Evolutionary conservation across 495 filamentous ascomycete genomes (phyloP).

Genomic region (Ascobolus immersus): DNA sequence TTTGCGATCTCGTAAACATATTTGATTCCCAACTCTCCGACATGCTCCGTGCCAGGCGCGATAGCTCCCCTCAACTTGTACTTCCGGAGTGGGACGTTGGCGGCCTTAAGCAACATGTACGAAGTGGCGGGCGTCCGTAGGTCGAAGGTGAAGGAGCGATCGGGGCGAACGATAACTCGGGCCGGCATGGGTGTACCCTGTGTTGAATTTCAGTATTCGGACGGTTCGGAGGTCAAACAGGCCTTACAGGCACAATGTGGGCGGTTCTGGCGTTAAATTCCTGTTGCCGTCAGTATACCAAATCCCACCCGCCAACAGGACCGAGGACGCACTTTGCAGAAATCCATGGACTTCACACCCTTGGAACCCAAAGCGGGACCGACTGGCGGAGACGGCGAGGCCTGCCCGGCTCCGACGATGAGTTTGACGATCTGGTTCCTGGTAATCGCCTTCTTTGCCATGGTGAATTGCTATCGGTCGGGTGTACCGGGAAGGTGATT

Average conservation of each 20-base stretch:
- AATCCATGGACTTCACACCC: conserved; percentile 98
- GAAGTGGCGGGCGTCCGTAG: conserved; percentile 79
- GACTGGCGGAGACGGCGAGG: conserved; percentile 85
- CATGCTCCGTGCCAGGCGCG: conserved; percentile 48
- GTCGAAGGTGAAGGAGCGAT: conserved; percentile 82
- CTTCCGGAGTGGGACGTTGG: conserved; percentile 46
- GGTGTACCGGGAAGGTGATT: too few species aligned
- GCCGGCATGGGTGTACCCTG: conserved; percentile 67
- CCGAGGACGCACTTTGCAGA: conserved; percentile 57
- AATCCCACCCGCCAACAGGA: not conserved
- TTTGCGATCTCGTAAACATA: conserved; percentile 95
- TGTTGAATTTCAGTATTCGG: not conserved
- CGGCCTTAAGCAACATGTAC: conserved; percentile 64
- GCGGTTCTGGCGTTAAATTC: conserved; percentile 94
- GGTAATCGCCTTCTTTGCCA: conserved; percentile 51
- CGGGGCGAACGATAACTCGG: conserved; percentile 71
- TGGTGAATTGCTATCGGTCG: too few species aligned
- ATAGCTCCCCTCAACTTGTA: conserved; percentile 53
- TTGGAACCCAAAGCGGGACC: conserved; percentile 92
- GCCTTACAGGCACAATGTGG: conserved; percentile 34
- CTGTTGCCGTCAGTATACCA: conserved; percentile 22
- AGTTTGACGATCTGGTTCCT: conserved; percentile 85
- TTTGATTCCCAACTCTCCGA: conserved; percentile 71
- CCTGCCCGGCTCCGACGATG: conserved; percentile 93
- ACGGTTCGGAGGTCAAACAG: not conserved